These are phyloP conservation scores for Aspergillus sp. DNA, from an alignment of 2,329 filamentous ascomycete genomes.

Conservation along the genomic window DNA sequence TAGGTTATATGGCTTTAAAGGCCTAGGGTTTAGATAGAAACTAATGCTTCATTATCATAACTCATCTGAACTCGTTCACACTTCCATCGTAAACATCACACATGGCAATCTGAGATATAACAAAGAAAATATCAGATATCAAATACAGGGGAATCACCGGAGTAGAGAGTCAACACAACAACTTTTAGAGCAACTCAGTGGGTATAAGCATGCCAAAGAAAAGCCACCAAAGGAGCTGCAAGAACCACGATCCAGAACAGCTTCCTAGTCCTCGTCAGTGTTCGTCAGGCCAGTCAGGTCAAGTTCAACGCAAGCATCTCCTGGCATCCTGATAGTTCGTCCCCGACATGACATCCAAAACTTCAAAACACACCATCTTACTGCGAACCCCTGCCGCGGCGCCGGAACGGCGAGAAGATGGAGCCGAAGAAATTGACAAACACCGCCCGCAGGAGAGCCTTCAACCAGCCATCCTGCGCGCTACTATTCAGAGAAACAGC, in stretches of 20 bases:
- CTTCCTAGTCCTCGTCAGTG: slow-evolving; percentile 25
- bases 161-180: slow-evolving; percentile 8
- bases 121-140: slow-evolving; percentile 17
- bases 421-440: slow-evolving; percentile 33
- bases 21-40: too few relatives aligned
- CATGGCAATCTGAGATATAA: slow-evolving; percentile 11
- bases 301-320: slow-evolving; percentile 7
- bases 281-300: slow-evolving; percentile 11
- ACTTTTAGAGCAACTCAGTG: slow-evolving; percentile 11
- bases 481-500: slow-evolving; percentile 29
- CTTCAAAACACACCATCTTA: slow-evolving; percentile 11
- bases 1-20: too few relatives aligned
- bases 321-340: not conserved
- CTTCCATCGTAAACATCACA: slow-evolving; percentile 3
- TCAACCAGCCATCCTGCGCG: slow-evolving; percentile 33
- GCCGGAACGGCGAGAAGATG: slow-evolving; percentile 31
- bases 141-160: slow-evolving; percentile 29
- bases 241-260: slow-evolving; percentile 22
- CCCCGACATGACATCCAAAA: not conserved
- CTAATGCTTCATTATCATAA: slow-evolving; percentile 1
- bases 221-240: slow-evolving; percentile 20
- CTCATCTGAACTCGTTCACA: not conserved
- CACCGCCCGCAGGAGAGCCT: slow-evolving; percentile 30
- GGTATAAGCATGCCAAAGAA: slow-evolving; percentile 21
- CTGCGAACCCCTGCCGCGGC: slow-evolving; percentile 21